Evolutionary conservation across 108 stramenopile species (phyloP).

Genomic region (Nannochloropsis granulata): DNA sequence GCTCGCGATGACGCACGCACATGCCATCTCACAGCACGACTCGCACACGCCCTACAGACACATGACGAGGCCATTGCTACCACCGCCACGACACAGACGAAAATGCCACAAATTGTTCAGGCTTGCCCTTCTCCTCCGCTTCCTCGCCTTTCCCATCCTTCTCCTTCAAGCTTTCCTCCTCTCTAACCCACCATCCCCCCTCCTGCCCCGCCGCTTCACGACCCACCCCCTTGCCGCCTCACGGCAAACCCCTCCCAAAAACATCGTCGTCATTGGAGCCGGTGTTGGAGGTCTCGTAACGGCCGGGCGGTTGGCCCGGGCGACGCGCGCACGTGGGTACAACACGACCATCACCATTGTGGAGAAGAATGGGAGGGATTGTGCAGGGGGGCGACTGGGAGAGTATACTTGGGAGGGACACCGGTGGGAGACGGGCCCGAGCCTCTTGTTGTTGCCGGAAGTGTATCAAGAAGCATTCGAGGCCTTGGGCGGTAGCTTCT

Average conservation of each 20-base stretch:
- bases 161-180: not conserved
- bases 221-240: too few relatives aligned
- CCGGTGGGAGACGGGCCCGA: constrained; percentile 27
- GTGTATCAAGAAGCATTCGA: constrained; percentile 20
- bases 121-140: not conserved
- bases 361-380: constrained; percentile 17
- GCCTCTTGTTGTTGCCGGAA: constrained; percentile 28
- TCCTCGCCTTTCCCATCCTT: not conserved
- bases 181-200: too few relatives aligned
- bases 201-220: too few relatives aligned
- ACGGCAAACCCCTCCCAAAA: not conserved
- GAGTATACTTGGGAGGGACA: constrained; percentile 11
- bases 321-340: not conserved
- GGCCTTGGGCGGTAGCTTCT: not conserved
- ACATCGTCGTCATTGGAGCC: constrained; percentile 14
- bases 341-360: constrained; percentile 1
- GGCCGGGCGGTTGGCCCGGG: constrained; percentile 11
- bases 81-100: too few relatives aligned
- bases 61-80: too few relatives aligned
- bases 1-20: too few relatives aligned
- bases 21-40: too few relatives aligned
- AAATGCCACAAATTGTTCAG: too few relatives aligned
- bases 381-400: constrained; percentile 16
- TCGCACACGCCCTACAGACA: too few relatives aligned
- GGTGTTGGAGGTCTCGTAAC: constrained; percentile 15